Evolutionary conservation across 2,329 filamentous ascomycete species (phyloP).

Genomic region (Paraconiothyrium brasiliense): DNA sequence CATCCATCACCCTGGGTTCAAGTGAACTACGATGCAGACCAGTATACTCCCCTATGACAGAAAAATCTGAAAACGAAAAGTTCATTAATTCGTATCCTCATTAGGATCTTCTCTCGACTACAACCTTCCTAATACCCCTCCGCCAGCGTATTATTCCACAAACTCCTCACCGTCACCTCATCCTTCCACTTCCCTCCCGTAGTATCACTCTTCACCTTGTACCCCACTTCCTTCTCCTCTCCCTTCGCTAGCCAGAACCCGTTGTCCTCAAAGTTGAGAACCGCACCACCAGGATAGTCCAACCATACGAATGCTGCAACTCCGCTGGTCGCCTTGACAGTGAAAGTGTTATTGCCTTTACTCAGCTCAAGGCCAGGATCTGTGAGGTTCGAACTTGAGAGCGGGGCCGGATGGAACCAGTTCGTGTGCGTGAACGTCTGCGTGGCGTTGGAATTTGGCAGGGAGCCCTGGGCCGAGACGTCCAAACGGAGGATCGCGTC

Average conservation of each 20-base stretch:
- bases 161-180: constrained; percentile 60
- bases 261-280: constrained; percentile 64
- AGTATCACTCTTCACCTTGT: constrained; percentile 57
- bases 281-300: constrained; percentile 59
- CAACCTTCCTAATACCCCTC: background rate
- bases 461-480: constrained; percentile 55
- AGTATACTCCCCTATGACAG: too few species aligned
- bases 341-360: constrained; percentile 52
- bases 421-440: constrained; percentile 60
- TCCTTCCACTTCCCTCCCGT: constrained; percentile 56
- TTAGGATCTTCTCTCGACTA: too few species aligned
- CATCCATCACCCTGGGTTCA: too few species aligned
- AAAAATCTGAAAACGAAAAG: too few species aligned
- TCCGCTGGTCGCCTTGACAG: constrained; percentile 58
- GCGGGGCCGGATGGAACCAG: constrained; percentile 59
- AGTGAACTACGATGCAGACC: too few species aligned
- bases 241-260: constrained; percentile 61
- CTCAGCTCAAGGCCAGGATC: constrained; percentile 59
- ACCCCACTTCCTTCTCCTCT: constrained; percentile 56
- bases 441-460: constrained; percentile 56
- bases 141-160: constrained; percentile 59
- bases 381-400: constrained; percentile 57
- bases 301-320: constrained; percentile 66
- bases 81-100: too few species aligned
- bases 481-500: constrained; percentile 58